phyloP scores from a whole-genome alignment of 495 filamentous ascomycete species.

The Trichodelitschia bisporula region DNA sequence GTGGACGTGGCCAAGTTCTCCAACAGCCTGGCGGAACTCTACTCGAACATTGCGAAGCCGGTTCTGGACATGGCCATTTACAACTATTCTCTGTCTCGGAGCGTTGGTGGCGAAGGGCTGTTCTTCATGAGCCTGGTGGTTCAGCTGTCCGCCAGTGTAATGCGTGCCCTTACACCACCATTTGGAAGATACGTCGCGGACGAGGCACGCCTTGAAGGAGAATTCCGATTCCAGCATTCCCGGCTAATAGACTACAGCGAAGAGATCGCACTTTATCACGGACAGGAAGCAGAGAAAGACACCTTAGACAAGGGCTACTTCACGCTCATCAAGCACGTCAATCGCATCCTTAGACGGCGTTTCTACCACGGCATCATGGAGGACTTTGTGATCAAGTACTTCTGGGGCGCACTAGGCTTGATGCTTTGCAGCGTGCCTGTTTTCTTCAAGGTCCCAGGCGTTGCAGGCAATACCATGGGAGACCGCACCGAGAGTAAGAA shows the following conservation, averaged over 20 bases:
- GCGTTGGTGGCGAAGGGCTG: constrained; percentile 79
- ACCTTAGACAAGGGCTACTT: constrained; percentile 96
- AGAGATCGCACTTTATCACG: constrained; percentile 78
- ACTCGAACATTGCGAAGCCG: constrained; percentile 93
- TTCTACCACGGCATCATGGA: constrained; percentile 98
- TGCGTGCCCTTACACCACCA: constrained; percentile 89
- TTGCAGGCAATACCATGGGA: constrained; percentile 46
- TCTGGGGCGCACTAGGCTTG: constrained; percentile 88
- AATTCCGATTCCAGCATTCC: constrained; percentile 89
- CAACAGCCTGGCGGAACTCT: constrained; percentile 80
- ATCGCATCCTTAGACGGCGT: constrained; percentile 67
- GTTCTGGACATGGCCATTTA: constrained; percentile 89
- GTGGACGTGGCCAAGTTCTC: constrained; percentile 93
- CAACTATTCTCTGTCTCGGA: constrained; percentile 76
- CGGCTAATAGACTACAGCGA: constrained; percentile 85
- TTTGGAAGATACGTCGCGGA: constrained; percentile 97
- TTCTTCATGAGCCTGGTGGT: constrained; percentile 88
- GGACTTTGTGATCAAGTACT: constrained; percentile 97
- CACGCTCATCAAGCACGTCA: constrained; percentile 95
- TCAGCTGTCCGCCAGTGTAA: constrained; percentile 73
- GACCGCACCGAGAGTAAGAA: constrained; percentile 68
- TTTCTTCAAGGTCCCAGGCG: constrained; percentile 77
- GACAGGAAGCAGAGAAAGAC: constrained; percentile 92
- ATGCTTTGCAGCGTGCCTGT: constrained; percentile 90
- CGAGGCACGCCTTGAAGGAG: constrained; percentile 79